Evolutionary conservation across 257 asterid species (phyloP).

Genomic region (Marsdenia floribunda): DNA sequence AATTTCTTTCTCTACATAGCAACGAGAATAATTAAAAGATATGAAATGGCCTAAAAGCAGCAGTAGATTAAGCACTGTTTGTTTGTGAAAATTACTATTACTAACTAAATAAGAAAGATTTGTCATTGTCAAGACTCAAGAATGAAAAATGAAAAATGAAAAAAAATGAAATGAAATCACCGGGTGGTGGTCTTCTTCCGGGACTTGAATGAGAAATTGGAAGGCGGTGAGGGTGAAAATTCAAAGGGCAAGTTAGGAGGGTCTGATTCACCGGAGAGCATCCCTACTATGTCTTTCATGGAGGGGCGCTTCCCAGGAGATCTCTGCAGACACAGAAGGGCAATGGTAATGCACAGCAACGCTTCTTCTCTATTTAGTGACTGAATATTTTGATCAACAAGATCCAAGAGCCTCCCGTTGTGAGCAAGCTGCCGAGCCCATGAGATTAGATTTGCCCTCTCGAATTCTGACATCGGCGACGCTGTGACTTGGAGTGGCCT

Average conservation of each 20-base stretch:
- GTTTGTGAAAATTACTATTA: slow-evolving; percentile 9
- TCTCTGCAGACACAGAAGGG: slow-evolving; percentile 73
- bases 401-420: slow-evolving; percentile 67
- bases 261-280: slow-evolving; percentile 79
- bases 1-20: slow-evolving; percentile 13
- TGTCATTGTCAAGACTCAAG: no score
- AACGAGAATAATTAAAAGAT: neutral
- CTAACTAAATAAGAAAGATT: no score
- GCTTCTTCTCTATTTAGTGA: slow-evolving; percentile 54
- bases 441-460: slow-evolving; percentile 82
- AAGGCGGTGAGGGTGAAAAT: slow-evolving; percentile 91
- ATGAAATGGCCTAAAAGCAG: slow-evolving; percentile 17
- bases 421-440: slow-evolving; percentile 89
- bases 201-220: slow-evolving; percentile 63
- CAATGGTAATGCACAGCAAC: slow-evolving; percentile 65
- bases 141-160: no score
- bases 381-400: slow-evolving; percentile 60
- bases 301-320: slow-evolving; percentile 69
- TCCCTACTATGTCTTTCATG: slow-evolving; percentile 69
- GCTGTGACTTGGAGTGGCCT: slow-evolving; percentile 94
- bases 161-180: slow-evolving; percentile 27
- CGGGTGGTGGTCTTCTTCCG: slow-evolving; percentile 42
- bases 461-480: slow-evolving; percentile 87
- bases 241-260: slow-evolving; percentile 85
- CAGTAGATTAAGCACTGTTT: slow-evolving; percentile 11